Conservation (phyloP, 345 rosid genomes). For the sweet orange (Citrus sinensis) region DVS_A1.0 CM039162.1:31090501-31091000, state of each 20-base stretch:
- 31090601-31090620: constrained; percentile 75
- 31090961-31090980: constrained; percentile 72
- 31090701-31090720: constrained; percentile 65
- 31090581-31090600: constrained; percentile 79
- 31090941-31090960: constrained; percentile 74
- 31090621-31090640: constrained; percentile 74
- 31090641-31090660: constrained; percentile 66
- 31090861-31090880: constrained; percentile 79
- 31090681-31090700: constrained; percentile 67
- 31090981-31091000: constrained; percentile 70
- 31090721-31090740: constrained; percentile 57
- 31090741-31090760: constrained; percentile 52
- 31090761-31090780: constrained; percentile 82
- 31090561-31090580: constrained; percentile 80
- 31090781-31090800: constrained; percentile 69
- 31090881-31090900: constrained; percentile 88
- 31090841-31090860: constrained; percentile 79
- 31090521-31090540: constrained; percentile 94
- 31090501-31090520: constrained; percentile 86
- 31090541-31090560: constrained; percentile 97
- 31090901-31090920: constrained; percentile 97
- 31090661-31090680: constrained; percentile 83
- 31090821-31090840: constrained; percentile 77
- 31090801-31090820: constrained; percentile 82
- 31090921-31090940: constrained; percentile 89